phyloP scores from a whole-genome alignment of 106 monocot genomes.

The Chionographis japonica region DNA sequence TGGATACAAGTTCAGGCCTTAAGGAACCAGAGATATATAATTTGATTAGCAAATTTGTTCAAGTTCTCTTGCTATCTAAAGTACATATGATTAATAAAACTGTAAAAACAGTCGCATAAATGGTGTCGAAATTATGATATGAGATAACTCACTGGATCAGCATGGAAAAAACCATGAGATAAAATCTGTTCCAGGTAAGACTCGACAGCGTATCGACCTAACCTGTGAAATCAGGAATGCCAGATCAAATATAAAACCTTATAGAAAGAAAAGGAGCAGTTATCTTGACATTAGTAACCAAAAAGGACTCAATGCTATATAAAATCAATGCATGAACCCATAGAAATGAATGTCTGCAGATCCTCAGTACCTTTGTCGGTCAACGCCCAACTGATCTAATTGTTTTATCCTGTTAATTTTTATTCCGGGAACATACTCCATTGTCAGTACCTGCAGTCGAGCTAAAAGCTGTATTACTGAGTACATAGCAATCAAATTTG shows the following conservation, averaged over 20 bases:
- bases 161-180: slow-evolving; percentile 99
- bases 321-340: slow-evolving; percentile 1
- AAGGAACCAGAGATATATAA: no score
- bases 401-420: slow-evolving; percentile 98
- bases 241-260: slow-evolving; percentile 2
- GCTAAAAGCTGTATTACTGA: neutral
- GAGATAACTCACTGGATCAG: slow-evolving; percentile 75
- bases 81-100: neutral
- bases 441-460: slow-evolving; percentile 73
- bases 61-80: neutral
- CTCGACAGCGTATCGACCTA: slow-evolving; percentile 96
- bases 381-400: slow-evolving; percentile 93
- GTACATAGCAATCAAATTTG: neutral
- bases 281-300: no score
- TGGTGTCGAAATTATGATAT: neutral
- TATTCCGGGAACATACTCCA: slow-evolving; percentile 99
- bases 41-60: no score
- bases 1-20: no score
- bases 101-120: neutral
- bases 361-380: slow-evolving; percentile 74
- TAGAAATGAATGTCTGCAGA: neutral
- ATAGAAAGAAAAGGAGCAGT: neutral
- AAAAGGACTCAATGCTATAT: neutral
- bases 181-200: slow-evolving; percentile 97
- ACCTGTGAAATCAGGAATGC: slow-evolving; percentile 30